Percentiles rank a stretch among this genome's conserved stretches.
These are phyloP conservation scores for Coniferiporia weirii DNA, from an alignment of 1,284 basidiomycete species.

Conservation along the genomic window DNA sequence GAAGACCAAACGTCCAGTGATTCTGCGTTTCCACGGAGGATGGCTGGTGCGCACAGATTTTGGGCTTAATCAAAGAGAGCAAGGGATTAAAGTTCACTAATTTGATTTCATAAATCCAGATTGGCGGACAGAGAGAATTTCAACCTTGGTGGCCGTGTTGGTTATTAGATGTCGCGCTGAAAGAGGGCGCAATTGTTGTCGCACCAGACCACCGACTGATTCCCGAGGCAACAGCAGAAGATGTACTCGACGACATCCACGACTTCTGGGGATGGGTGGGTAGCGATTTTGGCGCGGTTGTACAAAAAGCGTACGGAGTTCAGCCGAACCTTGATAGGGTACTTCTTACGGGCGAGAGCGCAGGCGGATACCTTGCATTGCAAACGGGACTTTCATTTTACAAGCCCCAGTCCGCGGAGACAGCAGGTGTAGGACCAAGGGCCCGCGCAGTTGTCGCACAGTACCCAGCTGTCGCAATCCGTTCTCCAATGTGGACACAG, in stretches of 20 bases:
- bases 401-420: background rate
- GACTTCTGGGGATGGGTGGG: slow-evolving; percentile 11
- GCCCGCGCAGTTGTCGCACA: background rate
- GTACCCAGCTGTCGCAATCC: slow-evolving; percentile 7
- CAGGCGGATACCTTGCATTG: slow-evolving; percentile 13
- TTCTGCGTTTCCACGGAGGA: slow-evolving; percentile 8
- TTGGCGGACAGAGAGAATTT: slow-evolving; percentile 14
- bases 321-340: slow-evolving; percentile 2
- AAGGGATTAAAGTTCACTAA: background rate
- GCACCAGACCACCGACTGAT: slow-evolving; percentile 10
- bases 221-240: slow-evolving; percentile 11
- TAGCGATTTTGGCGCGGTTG: background rate
- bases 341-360: slow-evolving; percentile 11
- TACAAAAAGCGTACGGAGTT: background rate
- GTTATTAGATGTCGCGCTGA: slow-evolving; percentile 3
- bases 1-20: slow-evolving; percentile 7
- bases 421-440: background rate
- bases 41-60: slow-evolving; percentile 9
- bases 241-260: slow-evolving; percentile 10
- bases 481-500: slow-evolving; percentile 7
- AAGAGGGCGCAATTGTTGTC: slow-evolving; percentile 8
- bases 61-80: background rate
- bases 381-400: slow-evolving; percentile 10
- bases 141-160: slow-evolving; percentile 7
- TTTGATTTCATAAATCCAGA: background rate